These are phyloP conservation scores for Apostasia shenzhenica DNA, from an alignment of 106 monocot species.

Conservation along the genomic window DNA sequence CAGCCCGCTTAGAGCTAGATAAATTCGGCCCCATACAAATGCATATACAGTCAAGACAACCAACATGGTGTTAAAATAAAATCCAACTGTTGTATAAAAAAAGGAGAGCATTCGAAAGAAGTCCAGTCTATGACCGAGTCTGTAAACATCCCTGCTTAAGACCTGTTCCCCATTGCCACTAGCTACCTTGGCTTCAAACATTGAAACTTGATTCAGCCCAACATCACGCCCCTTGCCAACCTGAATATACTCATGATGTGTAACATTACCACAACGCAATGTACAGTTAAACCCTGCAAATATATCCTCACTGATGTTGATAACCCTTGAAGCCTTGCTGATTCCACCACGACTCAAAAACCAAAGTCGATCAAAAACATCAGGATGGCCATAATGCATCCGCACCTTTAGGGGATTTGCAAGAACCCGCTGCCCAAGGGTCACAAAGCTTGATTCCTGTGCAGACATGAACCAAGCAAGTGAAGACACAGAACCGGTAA, in stretches of 20 bases:
- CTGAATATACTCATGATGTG: constrained; percentile 75
- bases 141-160: constrained; percentile 83
- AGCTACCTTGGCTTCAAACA: constrained; percentile 93
- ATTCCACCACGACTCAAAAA: constrained; percentile 75
- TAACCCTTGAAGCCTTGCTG: constrained; percentile 81
- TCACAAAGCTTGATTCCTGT: constrained; percentile 95
- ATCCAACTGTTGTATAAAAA: constrained; percentile 72
- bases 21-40: constrained; percentile 60
- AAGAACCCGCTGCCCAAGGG: constrained; percentile 87
- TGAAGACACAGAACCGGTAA: constrained; percentile 89
- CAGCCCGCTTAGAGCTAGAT: constrained; percentile 51
- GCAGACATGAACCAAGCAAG: constrained; percentile 97
- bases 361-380: constrained; percentile 87
- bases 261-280: constrained; percentile 79
- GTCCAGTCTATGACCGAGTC: constrained; percentile 87
- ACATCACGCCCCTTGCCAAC: constrained; percentile 81
- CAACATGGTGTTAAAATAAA: constrained; percentile 78
- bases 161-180: constrained; percentile 76
- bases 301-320: constrained; percentile 94
- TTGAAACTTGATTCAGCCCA: constrained; percentile 75
- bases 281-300: constrained; percentile 94
- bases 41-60: constrained; percentile 55
- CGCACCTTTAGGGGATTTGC: constrained; percentile 89
- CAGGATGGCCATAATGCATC: constrained; percentile 97
- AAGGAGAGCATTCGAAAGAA: constrained; percentile 81